Percentiles rank a stretch among this genome's conserved stretches.
phyloP scores from a whole-genome alignment of 2,329 filamentous ascomycete genomes.

The Basipetospora chlamydospora region DNA sequence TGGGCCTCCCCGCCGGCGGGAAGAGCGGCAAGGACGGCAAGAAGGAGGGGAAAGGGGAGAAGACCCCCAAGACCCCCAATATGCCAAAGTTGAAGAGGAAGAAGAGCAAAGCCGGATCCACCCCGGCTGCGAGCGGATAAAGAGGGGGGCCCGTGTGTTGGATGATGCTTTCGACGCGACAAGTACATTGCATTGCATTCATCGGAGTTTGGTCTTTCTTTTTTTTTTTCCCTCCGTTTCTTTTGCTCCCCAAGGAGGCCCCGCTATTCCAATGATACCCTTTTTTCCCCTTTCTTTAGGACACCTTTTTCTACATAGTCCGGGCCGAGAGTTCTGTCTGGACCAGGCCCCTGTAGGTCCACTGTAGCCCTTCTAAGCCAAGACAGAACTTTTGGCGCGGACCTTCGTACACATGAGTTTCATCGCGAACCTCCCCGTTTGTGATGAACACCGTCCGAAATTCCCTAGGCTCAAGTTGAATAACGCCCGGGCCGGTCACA shows the following conservation, averaged over 20 bases:
- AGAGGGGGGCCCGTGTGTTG: no score
- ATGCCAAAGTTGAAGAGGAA: conserved; percentile 20
- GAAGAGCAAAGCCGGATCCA: conserved; percentile 20
- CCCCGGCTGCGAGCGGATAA: background rate
- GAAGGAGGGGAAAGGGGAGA: conserved; percentile 22
- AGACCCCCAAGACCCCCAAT: conserved; percentile 14
- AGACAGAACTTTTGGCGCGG: no score
- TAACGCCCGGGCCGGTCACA: no score
- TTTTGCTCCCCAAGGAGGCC: background rate
- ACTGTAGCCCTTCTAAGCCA: no score
- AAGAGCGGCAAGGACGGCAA: conserved; percentile 15
- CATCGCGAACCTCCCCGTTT: no score
- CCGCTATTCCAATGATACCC: background rate
- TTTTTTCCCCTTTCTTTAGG: background rate
- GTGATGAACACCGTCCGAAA: no score
- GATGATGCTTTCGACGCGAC: background rate
- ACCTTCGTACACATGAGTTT: no score
- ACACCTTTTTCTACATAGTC: no score
- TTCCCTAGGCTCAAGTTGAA: no score
- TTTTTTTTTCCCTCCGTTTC: no score
- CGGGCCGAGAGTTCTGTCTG: no score
- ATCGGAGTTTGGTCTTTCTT: background rate
- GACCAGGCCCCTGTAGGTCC: no score
- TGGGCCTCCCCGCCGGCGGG: conserved; percentile 7
- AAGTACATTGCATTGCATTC: background rate